Conservation (phyloP, 371 early-diverging fungal genomes). For the Syncephalis plumigaleata region DNA sequence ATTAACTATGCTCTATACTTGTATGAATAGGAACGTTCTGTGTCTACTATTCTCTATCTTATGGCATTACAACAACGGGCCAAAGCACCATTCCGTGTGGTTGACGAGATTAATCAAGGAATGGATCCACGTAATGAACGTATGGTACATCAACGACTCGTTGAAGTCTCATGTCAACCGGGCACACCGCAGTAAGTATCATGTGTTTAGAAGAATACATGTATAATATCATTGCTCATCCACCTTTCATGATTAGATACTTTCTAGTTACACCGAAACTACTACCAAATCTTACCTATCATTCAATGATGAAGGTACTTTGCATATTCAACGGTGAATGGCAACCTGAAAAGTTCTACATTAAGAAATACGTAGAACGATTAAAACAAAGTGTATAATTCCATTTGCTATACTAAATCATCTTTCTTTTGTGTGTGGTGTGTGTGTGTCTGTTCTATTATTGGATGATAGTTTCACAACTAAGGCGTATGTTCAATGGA, state of each 20-base stretch:
- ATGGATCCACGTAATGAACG: slow-evolving; percentile 99
- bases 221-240: neutral
- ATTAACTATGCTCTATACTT: neutral
- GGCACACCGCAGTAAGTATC: slow-evolving; percentile 50
- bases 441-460: too few species aligned
- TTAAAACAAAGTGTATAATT: too few species aligned
- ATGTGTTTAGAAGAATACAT: too few species aligned
- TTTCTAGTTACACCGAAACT: slow-evolving; percentile 99
- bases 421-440: too few species aligned
- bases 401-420: too few species aligned
- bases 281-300: slow-evolving; percentile 87
- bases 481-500: too few species aligned
- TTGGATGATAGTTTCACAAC: too few species aligned
- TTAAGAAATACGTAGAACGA: neutral
- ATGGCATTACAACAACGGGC: slow-evolving; percentile 86
- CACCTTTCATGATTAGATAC: slow-evolving; percentile 25
- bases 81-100: slow-evolving; percentile 92
- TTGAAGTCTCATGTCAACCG: slow-evolving; percentile 41
- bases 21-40: slow-evolving; percentile 54
- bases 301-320: slow-evolving; percentile 79
- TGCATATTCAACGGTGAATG: slow-evolving; percentile 91
- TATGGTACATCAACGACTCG: slow-evolving; percentile 86
- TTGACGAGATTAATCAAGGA: slow-evolving; percentile 99
- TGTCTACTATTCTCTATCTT: slow-evolving; percentile 93
- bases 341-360: slow-evolving; percentile 29